A percentile compares a stretch with the other conserved stretches of the same genome.
Conservation (phyloP, 331 rosid species). For the Quercus tomentella region DNA sequence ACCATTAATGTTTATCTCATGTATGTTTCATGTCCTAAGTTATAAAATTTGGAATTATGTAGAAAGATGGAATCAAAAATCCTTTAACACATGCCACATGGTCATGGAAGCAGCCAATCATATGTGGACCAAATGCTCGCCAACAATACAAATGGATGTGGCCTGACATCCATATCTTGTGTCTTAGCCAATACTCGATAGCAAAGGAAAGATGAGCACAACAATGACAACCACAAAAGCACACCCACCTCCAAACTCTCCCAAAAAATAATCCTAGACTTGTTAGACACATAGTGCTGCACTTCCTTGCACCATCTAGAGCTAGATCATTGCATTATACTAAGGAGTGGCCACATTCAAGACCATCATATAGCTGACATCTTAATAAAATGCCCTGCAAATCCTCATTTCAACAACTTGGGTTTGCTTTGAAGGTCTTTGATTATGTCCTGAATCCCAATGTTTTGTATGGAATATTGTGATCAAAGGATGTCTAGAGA, state of each 20-base stretch:
- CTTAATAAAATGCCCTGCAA: constrained; percentile 35
- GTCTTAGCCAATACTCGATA: constrained; percentile 1
- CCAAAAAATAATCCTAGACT: constrained; percentile 41
- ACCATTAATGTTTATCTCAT: no score
- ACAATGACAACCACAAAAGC: constrained; percentile 26
- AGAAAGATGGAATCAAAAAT: no score
- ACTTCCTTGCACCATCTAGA: constrained; percentile 36
- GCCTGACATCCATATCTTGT: no score
- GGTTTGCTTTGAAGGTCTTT: constrained; percentile 45
- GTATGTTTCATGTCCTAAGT: no score
- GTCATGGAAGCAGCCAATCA: no score
- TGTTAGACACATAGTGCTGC: constrained; percentile 36
- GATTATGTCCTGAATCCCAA: constrained; percentile 43
- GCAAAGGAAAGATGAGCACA: constrained; percentile 31
- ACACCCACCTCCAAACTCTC: constrained; percentile 35
- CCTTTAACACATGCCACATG: no score
- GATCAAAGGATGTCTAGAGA: constrained; percentile 48
- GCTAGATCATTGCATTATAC: constrained; percentile 42
- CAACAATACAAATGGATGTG: no score
- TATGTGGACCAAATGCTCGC: no score
- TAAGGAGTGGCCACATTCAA: constrained; percentile 44
- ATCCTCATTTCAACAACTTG: constrained; percentile 30
- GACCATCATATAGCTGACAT: constrained; percentile 55
- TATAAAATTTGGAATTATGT: no score
- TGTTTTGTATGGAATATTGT: constrained; percentile 56